Evolutionary conservation across 1,284 basidiomycete genomes (phyloP), one percentile per base, ranked within the genome.

Genomic region (Pyrrhoderma lamaoense): DNA sequence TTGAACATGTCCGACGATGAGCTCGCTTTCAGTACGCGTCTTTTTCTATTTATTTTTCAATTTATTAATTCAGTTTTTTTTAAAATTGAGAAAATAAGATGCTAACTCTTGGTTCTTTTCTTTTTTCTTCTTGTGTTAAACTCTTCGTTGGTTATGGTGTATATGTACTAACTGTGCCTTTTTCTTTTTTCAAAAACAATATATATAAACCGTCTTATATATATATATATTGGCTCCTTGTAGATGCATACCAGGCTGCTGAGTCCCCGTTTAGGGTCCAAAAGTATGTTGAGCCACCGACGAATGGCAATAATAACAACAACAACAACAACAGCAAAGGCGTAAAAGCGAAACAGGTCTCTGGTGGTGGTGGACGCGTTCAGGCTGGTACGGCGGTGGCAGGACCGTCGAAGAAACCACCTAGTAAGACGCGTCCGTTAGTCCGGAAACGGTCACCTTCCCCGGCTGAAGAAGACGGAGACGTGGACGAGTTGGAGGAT

Each of bases 361-460:
- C 27, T 31, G 11, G 11, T 31, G 27, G 27, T 31, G 27, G 7
- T n/a, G n/a, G n/a, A n/a, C n/a, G n/a, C n/a, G n/a, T n/a, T n/a
- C n/a, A n/a, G n/a, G n/a, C n/a, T n/a, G n/a, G n/a, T 8, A 22
- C 44, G 22, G 38, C 55, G 11, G 51, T 53, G 13, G 53, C 59
- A 16, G 57, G 59, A 11, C 58, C 59, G 31, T 60, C 58, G 23
- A 53, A 56, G 16, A 59, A 55, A 36, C 51, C 55, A 13, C 19
- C 49, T 3, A 46, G 39, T 27, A 49, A 42, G 18, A 63, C 27
- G 27, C 45, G 42, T 18, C 23, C 21, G 11, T 31, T 27, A 18
- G 19, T 31, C 19, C 67, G 62, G 62, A 42, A 68, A 60, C 57
- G 58, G 54, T 22, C 51, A 11, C 53, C 60, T 27, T 40, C 25